These are phyloP conservation scores for Blastobotrys proliferans DNA, from an alignment of 1,139 yeast species.

Conservation along the genomic window DNA sequence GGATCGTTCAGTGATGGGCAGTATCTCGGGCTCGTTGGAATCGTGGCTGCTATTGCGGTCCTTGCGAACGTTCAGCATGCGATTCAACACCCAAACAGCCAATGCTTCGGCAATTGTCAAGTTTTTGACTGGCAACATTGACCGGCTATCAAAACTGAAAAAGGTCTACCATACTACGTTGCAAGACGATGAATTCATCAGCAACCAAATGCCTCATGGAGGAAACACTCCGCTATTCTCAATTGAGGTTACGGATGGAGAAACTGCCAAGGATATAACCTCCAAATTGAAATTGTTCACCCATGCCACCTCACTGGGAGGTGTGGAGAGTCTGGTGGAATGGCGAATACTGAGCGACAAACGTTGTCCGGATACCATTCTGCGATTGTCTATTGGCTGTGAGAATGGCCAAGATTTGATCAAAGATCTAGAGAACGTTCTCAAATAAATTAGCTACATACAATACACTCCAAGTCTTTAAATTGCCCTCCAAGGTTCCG, in stretches of 20 bases:
- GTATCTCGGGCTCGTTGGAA: constrained; percentile 75
- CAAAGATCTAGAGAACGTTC: constrained; percentile 52
- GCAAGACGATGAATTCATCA: constrained; percentile 58
- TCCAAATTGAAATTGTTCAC: constrained; percentile 64
- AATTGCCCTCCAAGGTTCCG: constrained; percentile 38
- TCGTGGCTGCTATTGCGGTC: constrained; percentile 71
- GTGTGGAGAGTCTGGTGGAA: constrained; percentile 87
- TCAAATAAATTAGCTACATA: constrained; percentile 27
- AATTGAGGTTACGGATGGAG: constrained; percentile 48
- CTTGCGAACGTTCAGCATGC: constrained; percentile 68
- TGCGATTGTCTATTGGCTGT: constrained; percentile 75
- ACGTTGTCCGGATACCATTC: constrained; percentile 48
- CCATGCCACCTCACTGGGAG: constrained; percentile 92
- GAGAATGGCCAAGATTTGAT: constrained; percentile 73
- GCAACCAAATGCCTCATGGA: constrained; percentile 61
- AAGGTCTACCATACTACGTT: constrained; percentile 67
- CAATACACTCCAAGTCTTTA: constrained; percentile 19
- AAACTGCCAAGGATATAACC: constrained; percentile 62
- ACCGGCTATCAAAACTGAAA: constrained; percentile 46
- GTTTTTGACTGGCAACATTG: constrained; percentile 49
- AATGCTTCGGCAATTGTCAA: constrained; percentile 62
- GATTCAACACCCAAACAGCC: constrained; percentile 62
- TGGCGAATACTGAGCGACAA: constrained; percentile 82
- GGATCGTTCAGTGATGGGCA: constrained; percentile 70
- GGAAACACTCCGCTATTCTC: constrained; percentile 72